Evolutionary conservation across 2,329 filamentous ascomycete species (phyloP).

Genomic region (Phaeomoniella chlamydospora): DNA sequence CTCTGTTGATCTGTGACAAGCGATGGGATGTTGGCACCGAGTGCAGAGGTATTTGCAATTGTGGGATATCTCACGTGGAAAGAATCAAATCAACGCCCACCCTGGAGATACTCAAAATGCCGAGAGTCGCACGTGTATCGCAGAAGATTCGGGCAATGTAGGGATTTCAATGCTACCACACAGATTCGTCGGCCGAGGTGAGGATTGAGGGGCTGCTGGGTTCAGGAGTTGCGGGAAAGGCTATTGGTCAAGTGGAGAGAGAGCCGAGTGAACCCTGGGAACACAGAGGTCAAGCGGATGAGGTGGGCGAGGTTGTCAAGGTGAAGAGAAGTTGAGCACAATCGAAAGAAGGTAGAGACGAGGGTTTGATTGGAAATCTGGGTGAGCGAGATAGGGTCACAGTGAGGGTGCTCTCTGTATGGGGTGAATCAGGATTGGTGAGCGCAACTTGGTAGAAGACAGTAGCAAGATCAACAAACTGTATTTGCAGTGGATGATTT

Average conservation of each 20-base stretch:
- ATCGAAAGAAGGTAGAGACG: neutral
- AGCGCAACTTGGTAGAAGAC: neutral
- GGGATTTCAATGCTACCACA: no score
- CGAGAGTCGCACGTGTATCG: no score
- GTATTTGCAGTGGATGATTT: neutral
- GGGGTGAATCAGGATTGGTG: neutral
- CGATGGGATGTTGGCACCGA: neutral
- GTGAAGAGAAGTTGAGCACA: neutral
- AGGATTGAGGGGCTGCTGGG: neutral
- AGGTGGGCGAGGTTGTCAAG: no score
- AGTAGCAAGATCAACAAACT: neutral
- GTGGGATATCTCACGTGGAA: neutral
- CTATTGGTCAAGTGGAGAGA: neutral
- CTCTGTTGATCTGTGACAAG: neutral
- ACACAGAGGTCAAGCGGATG: neutral
- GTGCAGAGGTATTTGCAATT: neutral
- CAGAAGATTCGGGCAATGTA: neutral
- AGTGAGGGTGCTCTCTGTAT: neutral
- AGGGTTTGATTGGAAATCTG: neutral
- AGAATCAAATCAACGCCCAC: no score
- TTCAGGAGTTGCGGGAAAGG: neutral
- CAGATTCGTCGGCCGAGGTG: neutral
- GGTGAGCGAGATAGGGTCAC: neutral
- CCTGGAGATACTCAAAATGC: neutral
- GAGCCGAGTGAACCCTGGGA: neutral